These are phyloP conservation scores for Cutaneotrichosporon arboriforme DNA, from an alignment of 1,284 basidiomycete species.

Conservation along the genomic window DNA sequence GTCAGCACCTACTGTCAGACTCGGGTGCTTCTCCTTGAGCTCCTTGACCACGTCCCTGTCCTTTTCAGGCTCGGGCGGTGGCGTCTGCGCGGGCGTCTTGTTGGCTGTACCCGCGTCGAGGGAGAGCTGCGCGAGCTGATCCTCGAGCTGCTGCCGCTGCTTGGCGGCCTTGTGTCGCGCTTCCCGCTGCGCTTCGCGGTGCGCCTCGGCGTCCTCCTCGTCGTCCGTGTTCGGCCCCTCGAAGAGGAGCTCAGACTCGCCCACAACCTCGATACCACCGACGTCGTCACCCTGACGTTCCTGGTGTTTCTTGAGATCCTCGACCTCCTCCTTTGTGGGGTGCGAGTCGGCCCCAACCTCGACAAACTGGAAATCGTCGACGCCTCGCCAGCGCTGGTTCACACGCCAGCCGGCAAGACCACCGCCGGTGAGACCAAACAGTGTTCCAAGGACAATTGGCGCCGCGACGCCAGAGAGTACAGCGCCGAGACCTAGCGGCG, in stretches of 20 bases:
- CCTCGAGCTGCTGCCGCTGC: constrained; percentile 9
- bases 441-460: constrained; percentile 51
- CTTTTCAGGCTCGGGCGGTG: constrained; percentile 1
- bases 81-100: not conserved
- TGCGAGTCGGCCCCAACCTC: constrained; percentile 45
- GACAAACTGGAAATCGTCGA: constrained; percentile 52
- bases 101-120: constrained; percentile 4
- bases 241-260: constrained; percentile 4
- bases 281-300: constrained; percentile 1
- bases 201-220: constrained; percentile 2
- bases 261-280: constrained; percentile 5
- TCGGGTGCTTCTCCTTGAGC: constrained; percentile 62
- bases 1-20: constrained; percentile 30
- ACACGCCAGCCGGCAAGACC: constrained; percentile 52
- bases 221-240: constrained; percentile 4
- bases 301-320: constrained; percentile 26
- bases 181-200: constrained; percentile 8
- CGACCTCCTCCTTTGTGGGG: constrained; percentile 38
- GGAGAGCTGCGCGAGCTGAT: constrained; percentile 4
- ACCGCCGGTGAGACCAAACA: constrained; percentile 54
- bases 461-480: constrained; percentile 49
- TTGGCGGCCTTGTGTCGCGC: too few species aligned
- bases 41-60: constrained; percentile 36
- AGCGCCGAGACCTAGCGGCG: constrained; percentile 48
- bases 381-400: constrained; percentile 52